Percentiles rank a stretch among this genome's conserved stretches.
These are phyloP conservation scores for Pyrenula aspistea DNA, from an alignment of 495 filamentous ascomycete species.

Conservation along the genomic window DNA sequence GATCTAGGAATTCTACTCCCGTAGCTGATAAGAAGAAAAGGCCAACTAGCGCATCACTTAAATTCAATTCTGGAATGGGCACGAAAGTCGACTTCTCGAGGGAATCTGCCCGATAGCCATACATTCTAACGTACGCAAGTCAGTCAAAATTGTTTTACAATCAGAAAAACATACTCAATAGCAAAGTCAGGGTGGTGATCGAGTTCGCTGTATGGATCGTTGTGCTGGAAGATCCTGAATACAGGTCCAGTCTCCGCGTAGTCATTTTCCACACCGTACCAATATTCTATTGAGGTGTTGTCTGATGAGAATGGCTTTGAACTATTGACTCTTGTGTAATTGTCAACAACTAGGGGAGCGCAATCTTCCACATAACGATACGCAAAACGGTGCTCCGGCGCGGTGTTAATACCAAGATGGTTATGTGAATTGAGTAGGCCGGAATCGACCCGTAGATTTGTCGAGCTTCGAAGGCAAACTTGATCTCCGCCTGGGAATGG, in stretches of 20 bases:
- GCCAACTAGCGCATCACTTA: not conserved
- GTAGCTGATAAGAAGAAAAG: not conserved
- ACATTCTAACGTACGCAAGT: not conserved
- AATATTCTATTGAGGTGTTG: not conserved
- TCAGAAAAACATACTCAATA: not conserved
- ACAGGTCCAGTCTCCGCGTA: not conserved
- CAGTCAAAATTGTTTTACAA: not conserved
- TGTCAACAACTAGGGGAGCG: conserved; percentile 3
- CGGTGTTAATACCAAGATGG: conserved; percentile 18
- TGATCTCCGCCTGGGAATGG: not conserved
- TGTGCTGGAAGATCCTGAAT: not conserved
- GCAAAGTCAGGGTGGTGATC: not conserved
- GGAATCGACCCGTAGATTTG: not conserved
- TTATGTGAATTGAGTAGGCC: conserved; percentile 15
- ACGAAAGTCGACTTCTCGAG: not conserved
- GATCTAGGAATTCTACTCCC: not conserved
- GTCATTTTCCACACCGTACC: not conserved
- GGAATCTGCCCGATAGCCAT: not conserved
- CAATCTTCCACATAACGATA: conserved; percentile 20
- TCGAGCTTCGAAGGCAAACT: not conserved
- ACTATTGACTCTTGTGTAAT: not conserved
- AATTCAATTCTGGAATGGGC: not conserved
- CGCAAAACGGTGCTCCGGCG: conserved; percentile 9
- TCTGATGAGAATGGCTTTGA: not conserved
- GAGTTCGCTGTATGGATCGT: not conserved